Conservation (phyloP, 345 rosid genomes). For the Erodium maritimum region DNA sequence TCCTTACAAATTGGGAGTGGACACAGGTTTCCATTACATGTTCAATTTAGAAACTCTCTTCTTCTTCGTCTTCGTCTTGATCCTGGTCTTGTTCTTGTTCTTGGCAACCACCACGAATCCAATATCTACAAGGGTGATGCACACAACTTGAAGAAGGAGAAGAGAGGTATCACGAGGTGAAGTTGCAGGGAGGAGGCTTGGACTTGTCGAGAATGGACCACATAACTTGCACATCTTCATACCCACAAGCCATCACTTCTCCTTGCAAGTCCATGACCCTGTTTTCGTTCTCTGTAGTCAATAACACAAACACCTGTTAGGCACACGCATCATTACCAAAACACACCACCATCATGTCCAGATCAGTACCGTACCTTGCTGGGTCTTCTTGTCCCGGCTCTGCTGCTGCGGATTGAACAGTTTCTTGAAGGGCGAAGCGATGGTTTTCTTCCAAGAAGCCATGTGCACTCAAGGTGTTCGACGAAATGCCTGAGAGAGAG, state of each 20-base stretch:
- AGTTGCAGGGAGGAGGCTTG: conserved; percentile 39
- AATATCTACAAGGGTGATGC: neutral
- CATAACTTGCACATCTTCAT: conserved; percentile 90
- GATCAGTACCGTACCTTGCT: conserved; percentile 17
- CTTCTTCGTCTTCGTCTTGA: too few relatives aligned
- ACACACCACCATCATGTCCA: neutral
- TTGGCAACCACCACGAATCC: too few relatives aligned
- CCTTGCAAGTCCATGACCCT: conserved; percentile 66
- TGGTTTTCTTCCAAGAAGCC: conserved; percentile 85
- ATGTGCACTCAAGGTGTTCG: conserved; percentile 12
- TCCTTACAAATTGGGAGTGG: neutral
- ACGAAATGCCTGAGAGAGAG: neutral
- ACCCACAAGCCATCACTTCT: conserved; percentile 88
- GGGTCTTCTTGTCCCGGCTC: conserved; percentile 33
- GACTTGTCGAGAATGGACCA: conserved; percentile 96
- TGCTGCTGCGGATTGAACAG: conserved; percentile 34
- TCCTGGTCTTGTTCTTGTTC: too few relatives aligned
- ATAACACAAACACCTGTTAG: neutral
- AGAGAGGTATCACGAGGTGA: conserved; percentile 25
- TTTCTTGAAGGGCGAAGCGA: conserved; percentile 71
- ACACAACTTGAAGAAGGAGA: neutral
- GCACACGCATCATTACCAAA: neutral
- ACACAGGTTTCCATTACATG: too few relatives aligned
- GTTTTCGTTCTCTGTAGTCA: conserved; percentile 34
- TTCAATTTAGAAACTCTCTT: too few relatives aligned